Evolutionary conservation across 2,329 filamentous ascomycete species (phyloP).

Genomic region (Pseudogymnoascus pannorum): DNA sequence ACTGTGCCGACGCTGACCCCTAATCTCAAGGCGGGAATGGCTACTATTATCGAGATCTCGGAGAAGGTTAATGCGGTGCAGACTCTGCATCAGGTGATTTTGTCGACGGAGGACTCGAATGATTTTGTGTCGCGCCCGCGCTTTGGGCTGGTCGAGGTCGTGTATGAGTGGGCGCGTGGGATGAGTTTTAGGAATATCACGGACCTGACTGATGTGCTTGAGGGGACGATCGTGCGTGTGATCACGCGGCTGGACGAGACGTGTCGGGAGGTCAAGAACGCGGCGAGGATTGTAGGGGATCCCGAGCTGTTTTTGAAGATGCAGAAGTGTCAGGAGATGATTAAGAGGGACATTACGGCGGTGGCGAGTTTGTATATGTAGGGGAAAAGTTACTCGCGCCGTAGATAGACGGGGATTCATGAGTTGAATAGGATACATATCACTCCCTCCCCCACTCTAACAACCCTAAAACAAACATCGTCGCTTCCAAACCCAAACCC

Average conservation of each 20-base stretch:
- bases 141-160: slow-evolving; percentile 93
- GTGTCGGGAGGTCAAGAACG: slow-evolving; percentile 95
- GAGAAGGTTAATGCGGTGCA: slow-evolving; percentile 91
- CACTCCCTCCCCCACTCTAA: not conserved
- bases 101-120: slow-evolving; percentile 81
- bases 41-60: slow-evolving; percentile 80
- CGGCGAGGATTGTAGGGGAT: slow-evolving; percentile 89
- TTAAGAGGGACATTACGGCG: slow-evolving; percentile 90
- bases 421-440: not conserved
- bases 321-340: slow-evolving; percentile 94
- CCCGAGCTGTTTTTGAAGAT: slow-evolving; percentile 92
- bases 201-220: slow-evolving; percentile 88
- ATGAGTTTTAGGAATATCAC: slow-evolving; percentile 99
- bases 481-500: not conserved
- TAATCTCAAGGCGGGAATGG: slow-evolving; percentile 72
- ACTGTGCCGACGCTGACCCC: slow-evolving; percentile 72
- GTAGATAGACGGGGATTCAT: not conserved
- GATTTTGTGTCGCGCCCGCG: slow-evolving; percentile 82
- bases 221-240: slow-evolving; percentile 92
- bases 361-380: slow-evolving; percentile 84
- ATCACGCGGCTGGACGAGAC: slow-evolving; percentile 94
- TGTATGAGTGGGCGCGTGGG: slow-evolving; percentile 95
- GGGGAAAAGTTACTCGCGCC: not conserved
- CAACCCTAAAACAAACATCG: not conserved
- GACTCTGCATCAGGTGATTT: slow-evolving; percentile 83